A percentile compares a stretch with the other conserved stretches of the same genome.
Evolutionary conservation across 345 rosid genomes (phyloP).

Genomic region (Theobroma cacao): DNA sequence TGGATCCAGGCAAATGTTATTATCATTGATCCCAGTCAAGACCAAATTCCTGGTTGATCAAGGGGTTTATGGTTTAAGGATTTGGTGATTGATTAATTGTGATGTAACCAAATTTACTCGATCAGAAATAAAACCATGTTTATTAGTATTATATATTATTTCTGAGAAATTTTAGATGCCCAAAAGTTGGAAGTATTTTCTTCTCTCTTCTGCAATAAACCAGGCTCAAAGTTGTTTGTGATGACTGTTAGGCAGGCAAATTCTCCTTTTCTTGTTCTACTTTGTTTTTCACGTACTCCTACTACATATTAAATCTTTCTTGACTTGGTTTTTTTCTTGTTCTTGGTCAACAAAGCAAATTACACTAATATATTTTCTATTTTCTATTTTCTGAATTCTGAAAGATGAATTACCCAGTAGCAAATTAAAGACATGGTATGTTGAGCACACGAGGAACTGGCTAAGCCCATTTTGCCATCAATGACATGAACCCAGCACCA

Average conservation of each 20-base stretch:
- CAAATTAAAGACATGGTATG: not conserved
- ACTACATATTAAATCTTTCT: too few species aligned
- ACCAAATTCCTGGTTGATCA: not conserved
- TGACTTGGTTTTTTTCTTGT: too few species aligned
- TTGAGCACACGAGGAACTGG: not conserved
- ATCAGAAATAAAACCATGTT: not conserved
- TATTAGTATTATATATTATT: not conserved
- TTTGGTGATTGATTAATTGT: not conserved
- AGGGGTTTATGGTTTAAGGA: not conserved
- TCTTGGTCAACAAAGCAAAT: too few species aligned
- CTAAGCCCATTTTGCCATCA: constrained; percentile 80
- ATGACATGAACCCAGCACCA: constrained; percentile 72
- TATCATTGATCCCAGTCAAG: not conserved
- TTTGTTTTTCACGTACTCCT: too few species aligned
- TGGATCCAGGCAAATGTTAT: not conserved
- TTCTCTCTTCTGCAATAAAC: too few species aligned
- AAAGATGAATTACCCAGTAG: too few species aligned
- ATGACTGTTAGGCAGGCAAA: too few species aligned
- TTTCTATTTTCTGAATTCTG: too few species aligned
- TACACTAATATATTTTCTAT: too few species aligned
- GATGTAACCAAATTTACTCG: not conserved
- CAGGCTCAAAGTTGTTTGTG: too few species aligned
- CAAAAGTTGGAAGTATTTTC: not conserved
- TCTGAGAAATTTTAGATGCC: not conserved
- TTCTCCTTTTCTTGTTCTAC: too few species aligned